Conservation (phyloP, 306 rosid species). For the Carpinus viminea region DNA sequence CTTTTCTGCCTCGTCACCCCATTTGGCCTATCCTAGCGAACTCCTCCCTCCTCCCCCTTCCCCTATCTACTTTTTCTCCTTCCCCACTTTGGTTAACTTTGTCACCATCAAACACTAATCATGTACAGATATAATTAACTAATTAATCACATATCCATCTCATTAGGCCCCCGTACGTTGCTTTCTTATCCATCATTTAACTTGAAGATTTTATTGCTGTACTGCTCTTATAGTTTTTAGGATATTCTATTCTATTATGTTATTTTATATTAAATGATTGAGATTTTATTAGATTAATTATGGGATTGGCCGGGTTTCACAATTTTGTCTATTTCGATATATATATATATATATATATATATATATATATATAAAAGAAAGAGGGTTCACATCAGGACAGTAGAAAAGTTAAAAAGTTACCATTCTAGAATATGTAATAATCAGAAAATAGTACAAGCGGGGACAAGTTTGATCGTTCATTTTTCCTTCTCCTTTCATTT, state of each 20-base stretch:
- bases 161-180: no score
- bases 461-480: slow-evolving; percentile 19
- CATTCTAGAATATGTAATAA: slow-evolving; percentile 3
- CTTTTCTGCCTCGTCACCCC: slow-evolving; percentile 27
- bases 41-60: not conserved
- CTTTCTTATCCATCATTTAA: no score
- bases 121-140: no score
- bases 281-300: no score
- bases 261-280: no score
- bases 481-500: slow-evolving; percentile 18
- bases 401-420: slow-evolving; percentile 28
- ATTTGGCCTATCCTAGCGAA: slow-evolving; percentile 21
- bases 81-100: not conserved
- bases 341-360: not conserved
- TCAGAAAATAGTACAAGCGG: not conserved
- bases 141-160: no score
- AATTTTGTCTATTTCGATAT: not conserved
- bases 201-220: no score
- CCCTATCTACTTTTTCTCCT: not conserved
- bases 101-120: not conserved
- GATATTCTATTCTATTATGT: no score
- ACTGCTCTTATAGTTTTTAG: no score
- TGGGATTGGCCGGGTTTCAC: no score
- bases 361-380: not conserved
- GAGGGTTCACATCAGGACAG: slow-evolving; percentile 33